phyloP scores from a whole-genome alignment of 805 yeast genomes.

The Isabelozyma gotoi region DNA sequence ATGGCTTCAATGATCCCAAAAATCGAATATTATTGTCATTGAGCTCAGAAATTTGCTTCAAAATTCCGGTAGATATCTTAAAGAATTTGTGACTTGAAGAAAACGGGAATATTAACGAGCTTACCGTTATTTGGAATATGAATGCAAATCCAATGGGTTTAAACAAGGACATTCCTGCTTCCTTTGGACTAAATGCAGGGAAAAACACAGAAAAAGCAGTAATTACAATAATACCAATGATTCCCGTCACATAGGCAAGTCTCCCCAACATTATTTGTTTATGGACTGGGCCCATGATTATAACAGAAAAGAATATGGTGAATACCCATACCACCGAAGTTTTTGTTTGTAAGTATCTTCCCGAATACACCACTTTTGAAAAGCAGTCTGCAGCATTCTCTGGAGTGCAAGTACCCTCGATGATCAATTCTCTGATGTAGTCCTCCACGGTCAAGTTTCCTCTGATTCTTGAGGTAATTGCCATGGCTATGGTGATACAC shows the following conservation, averaged over 20 bases:
- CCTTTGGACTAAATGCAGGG: constrained; percentile 26
- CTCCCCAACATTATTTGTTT: constrained; percentile 15
- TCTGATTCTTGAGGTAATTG: constrained; percentile 21
- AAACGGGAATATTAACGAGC: constrained; percentile 25
- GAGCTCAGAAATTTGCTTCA: constrained; percentile 12
- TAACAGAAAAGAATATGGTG: constrained; percentile 9
- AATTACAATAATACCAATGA: constrained; percentile 19
- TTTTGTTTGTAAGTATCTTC: constrained; percentile 23
- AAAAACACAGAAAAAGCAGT: constrained; percentile 23
- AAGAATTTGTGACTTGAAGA: constrained; percentile 23
- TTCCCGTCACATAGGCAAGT: constrained; percentile 19
- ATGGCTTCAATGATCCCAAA: constrained; percentile 25
- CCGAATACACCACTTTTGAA: constrained; percentile 18
- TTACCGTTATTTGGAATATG: constrained; percentile 16
- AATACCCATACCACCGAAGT: constrained; percentile 21
- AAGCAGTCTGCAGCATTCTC: constrained; percentile 19
- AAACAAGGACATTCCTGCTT: constrained; percentile 15
- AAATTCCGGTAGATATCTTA: constrained; percentile 12
- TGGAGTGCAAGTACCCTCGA: constrained; percentile 23
- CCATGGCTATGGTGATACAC: constrained; percentile 18
- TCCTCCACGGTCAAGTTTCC: constrained; percentile 22
- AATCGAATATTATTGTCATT: constrained; percentile 20
- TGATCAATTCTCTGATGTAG: constrained; percentile 14
- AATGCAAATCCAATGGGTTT: constrained; percentile 25
- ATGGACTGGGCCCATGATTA: constrained; percentile 15